These are phyloP conservation scores for Paratinospora sagittata DNA, from an alignment of 164 flowering plant species.

Conservation along the genomic window DNA sequence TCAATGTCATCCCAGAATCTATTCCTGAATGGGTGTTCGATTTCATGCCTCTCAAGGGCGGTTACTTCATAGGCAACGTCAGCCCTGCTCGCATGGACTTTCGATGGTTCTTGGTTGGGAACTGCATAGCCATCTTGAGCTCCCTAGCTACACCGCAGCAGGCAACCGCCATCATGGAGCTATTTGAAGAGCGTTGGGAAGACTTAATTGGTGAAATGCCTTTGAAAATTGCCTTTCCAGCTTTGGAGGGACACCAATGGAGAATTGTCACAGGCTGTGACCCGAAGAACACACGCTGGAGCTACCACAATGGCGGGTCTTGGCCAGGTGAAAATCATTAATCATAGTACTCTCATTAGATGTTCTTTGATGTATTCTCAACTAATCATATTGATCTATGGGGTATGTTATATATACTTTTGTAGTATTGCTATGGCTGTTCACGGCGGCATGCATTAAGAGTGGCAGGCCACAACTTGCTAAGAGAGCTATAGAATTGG, in stretches of 20 bases:
- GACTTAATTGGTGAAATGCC: conserved; percentile 42
- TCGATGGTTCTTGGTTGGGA: conserved; percentile 40
- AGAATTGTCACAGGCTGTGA: conserved; percentile 30
- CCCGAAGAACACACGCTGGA: conserved; percentile 33
- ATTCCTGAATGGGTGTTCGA: conserved; percentile 45
- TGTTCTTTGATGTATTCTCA: not conserved
- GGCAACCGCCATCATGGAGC: conserved; percentile 36
- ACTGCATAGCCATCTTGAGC: conserved; percentile 42
- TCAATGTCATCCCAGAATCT: conserved; percentile 36
- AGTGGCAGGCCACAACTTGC: conserved; percentile 32
- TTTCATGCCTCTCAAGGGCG: conserved; percentile 39
- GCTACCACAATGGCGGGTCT: conserved; percentile 39
- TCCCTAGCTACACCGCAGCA: conserved; percentile 31
- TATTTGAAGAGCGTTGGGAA: conserved; percentile 39
- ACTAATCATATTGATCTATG: not conserved
- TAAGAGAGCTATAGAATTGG: conserved; percentile 31
- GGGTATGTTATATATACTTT: not conserved
- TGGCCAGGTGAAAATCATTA: conserved; percentile 32
- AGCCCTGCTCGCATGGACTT: conserved; percentile 45
- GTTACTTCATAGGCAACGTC: conserved; percentile 40
- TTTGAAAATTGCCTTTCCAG: conserved; percentile 31
- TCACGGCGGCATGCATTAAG: conserved; percentile 40
- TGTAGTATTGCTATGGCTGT: conserved; percentile 38
- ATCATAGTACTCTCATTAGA: too few relatives aligned
- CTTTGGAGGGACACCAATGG: conserved; percentile 32